phyloP scores from a whole-genome alignment of 169 alveolate species.

The Plasmodium sp. region DNA sequence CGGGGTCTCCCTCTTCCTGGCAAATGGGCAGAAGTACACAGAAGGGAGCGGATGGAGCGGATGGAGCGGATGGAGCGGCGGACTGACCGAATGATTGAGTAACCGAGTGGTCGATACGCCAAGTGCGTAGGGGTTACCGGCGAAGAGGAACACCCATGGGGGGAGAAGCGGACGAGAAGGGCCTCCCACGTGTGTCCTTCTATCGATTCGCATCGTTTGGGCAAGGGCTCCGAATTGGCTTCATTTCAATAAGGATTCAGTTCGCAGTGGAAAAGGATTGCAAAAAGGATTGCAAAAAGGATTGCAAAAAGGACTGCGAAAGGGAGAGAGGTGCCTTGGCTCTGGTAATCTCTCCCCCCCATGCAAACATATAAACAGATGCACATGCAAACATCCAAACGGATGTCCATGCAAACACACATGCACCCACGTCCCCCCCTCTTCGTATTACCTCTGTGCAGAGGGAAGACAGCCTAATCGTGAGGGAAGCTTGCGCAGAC shows the following conservation, averaged over 20 bases:
- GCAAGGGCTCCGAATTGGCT: not conserved
- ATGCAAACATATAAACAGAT: too few species aligned
- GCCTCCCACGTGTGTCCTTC: not conserved
- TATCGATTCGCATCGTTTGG: not conserved
- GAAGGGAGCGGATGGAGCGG: not conserved
- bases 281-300: not conserved
- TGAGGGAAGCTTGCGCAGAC: not conserved
- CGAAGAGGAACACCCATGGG: not conserved
- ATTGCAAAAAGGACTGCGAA: too few species aligned
- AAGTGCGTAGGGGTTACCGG: not conserved
- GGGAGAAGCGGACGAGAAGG: not conserved
- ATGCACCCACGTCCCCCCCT: not conserved
- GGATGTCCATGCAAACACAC: too few species aligned
- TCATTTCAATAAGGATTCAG: not conserved
- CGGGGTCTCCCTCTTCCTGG: not conserved
- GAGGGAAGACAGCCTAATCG: not conserved
- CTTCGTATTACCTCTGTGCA: not conserved
- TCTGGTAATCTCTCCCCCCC: not conserved
- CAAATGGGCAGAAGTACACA: not conserved
- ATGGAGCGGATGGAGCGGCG: not conserved
- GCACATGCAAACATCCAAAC: too few species aligned
- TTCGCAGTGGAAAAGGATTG: not conserved
- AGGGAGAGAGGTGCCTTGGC: not conserved
- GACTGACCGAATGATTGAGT: too few species aligned
- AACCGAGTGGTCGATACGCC: not conserved